Base-by-base conservation (phyloP, 257 asterid genomes). In the Salvia hispanica region DNA sequence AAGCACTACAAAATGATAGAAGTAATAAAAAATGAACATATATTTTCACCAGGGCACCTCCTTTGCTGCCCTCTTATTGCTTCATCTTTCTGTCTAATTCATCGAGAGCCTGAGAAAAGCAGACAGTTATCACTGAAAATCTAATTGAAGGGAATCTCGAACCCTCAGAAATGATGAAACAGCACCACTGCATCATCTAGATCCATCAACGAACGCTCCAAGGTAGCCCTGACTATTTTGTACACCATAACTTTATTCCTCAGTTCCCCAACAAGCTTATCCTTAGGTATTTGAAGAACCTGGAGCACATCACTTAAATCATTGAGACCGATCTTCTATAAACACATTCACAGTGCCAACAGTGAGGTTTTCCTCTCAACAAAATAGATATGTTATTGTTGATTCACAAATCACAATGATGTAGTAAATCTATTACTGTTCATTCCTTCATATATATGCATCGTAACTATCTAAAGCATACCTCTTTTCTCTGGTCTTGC, bases 401-500 rank as follows among this genome's bases (percentile, higher is more conserved):
- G 9, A 39, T 39, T 39, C 43, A 39, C 43, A 39, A 39, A 5
- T 39, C 43, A 39, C 43, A 39, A 1, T 39, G 43, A 39, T 39
- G 43, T 39, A 39, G 43, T 6, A 36, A 36, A 47, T 47, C 53
- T 8, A 47, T 16, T 13, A 11, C 7, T 6, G 15, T 12, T 66
- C 44, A 43, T 45, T 47, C 31, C 13, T 36, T 37, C 16, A 67
- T 56, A 40, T 56, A 40, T 33, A 13, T 21, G 9, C 47, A 58
- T 12, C 9, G 65, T 14, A 47, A 52, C 34, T 14, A 46, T 52
- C 12, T 9, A 37, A 54, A 62, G 40, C 28, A 3, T 61, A 88
- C 97, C 95, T 93, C 92, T 73, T 86, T 88, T 45, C 70, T 84
- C 67, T 75, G 83, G 8, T 90, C 97, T 58, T 65, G 81, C 79